Base-by-base conservation (phyloP, 331 rosid genomes). In the Pyrus hybrid region DNA sequence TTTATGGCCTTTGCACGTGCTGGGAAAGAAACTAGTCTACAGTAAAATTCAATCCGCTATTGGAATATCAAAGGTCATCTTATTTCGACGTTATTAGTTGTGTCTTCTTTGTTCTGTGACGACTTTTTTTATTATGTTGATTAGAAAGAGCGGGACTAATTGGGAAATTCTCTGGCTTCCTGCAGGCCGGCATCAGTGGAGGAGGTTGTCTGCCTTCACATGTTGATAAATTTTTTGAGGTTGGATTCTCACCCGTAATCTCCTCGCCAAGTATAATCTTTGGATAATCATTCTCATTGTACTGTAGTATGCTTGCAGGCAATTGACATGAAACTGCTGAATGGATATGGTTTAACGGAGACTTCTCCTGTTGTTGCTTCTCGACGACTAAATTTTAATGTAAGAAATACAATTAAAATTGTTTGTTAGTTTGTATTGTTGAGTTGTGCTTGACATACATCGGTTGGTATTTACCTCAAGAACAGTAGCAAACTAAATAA, bases 291-390 rank as follows among this genome's bases (percentile, higher is more conserved):
- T 51, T 65, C 33, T 83, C 4, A 64, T 66, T 45, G 68, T 35
- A 9, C 22, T 57, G 56, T 74, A 67, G 29, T 67, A 71, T 72
- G 32, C 77, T 75, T 81, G 80, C 90, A 93, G 98, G 97, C 96
- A 66, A 90, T 93, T 81, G 97, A 86, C n/a, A 76, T 93, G 80
- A 91, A 78, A 81, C 75, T 93, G 81, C 97, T 78, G 82, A 93
- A 93, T 77, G 98, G 97, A 72, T 93, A 90, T 77, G 98, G 98
- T 81, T 86, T 93, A 77, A 93, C 98, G 41, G 98, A 93, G 84
- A 74, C 95, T 73, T 85, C 98, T 33, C 98, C 98, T 35, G 98
- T 85, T 83, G 9, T 80, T 81, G 88, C 97, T 86, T 91, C 91
- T 83, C 91, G 98, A 54, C 81, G 71, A 54, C 88, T 71, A 78